Percentiles rank a stretch among this genome's conserved stretches.
Evolutionary conservation across 208 protist species (phyloP).

Genomic region (Histomonas meleagridis): DNA sequence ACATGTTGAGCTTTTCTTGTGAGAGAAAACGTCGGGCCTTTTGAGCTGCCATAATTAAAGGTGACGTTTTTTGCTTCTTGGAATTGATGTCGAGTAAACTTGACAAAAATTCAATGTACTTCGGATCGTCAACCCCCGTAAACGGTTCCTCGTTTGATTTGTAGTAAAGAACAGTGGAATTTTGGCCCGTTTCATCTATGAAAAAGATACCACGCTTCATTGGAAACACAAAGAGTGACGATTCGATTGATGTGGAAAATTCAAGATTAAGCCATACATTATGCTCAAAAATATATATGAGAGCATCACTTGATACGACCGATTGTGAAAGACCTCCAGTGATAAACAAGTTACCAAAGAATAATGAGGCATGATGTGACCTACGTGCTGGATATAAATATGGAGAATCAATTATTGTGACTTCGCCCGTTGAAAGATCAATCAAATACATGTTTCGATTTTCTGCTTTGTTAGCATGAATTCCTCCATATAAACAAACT

Average conservation of each 20-base stretch:
- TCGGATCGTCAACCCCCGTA: not conserved
- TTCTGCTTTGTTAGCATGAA: not conserved
- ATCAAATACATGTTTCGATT: not conserved
- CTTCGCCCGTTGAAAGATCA: not conserved
- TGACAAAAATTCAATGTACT: not conserved
- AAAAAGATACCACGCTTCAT: not conserved
- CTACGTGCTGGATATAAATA: not conserved
- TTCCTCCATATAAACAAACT: not conserved
- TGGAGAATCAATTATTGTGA: not conserved
- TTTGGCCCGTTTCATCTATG: not conserved
- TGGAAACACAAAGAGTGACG: not conserved
- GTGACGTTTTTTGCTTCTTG: not conserved
- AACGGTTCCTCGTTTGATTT: not conserved
- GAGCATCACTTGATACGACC: not conserved
- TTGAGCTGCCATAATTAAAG: not conserved
- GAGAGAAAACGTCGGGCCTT: not conserved
- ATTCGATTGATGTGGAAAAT: not conserved
- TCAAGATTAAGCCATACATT: not conserved
- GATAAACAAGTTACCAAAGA: not conserved
- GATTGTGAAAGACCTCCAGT: not conserved
- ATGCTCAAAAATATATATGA: not conserved
- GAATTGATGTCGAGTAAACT: not conserved
- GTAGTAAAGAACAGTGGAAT: not conserved
- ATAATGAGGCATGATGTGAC: no score
- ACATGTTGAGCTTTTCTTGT: not conserved